Evolutionary conservation across 2,329 filamentous ascomycete genomes (phyloP).

Genomic region (Akanthomyces uredinophilus): DNA sequence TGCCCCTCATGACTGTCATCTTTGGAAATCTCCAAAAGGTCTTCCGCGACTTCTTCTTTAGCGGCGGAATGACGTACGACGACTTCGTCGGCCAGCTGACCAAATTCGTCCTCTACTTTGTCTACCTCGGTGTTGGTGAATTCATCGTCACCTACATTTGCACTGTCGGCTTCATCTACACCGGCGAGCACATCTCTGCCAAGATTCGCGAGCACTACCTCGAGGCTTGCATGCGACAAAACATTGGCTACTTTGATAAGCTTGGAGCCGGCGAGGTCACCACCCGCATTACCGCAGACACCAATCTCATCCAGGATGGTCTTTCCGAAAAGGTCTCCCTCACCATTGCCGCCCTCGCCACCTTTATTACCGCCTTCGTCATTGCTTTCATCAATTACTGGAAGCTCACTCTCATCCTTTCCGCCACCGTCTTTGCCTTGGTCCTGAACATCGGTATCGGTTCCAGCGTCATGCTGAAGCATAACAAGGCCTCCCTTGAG

Average conservation of each 20-base stretch:
- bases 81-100: constrained; percentile 57
- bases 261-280: constrained; percentile 90
- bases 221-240: constrained; percentile 76
- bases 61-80: constrained; percentile 38
- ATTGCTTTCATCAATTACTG: constrained; percentile 89
- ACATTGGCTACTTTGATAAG: constrained; percentile 91
- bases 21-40: constrained; percentile 71
- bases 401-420: constrained; percentile 86
- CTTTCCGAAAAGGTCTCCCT: constrained; percentile 86
- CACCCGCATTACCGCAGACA: constrained; percentile 89
- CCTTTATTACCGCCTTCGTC: constrained; percentile 82
- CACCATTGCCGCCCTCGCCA: constrained; percentile 69
- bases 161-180: constrained; percentile 87
- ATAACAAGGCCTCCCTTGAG: constrained; percentile 69
- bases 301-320: constrained; percentile 87
- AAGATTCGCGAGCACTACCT: constrained; percentile 83
- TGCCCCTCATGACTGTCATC: constrained; percentile 76
- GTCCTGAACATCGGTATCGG: constrained; percentile 70
- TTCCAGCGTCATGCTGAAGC: constrained; percentile 72
- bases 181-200: constrained; percentile 70
- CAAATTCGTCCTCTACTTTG: constrained; percentile 70
- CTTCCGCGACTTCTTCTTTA: constrained; percentile 60
- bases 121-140: constrained; percentile 78
- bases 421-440: constrained; percentile 75
- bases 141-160: constrained; percentile 73